Evolutionary conservation across 192 early-diverging fungal species (phyloP).

Genomic region (Umbelopsis ramanniana): DNA sequence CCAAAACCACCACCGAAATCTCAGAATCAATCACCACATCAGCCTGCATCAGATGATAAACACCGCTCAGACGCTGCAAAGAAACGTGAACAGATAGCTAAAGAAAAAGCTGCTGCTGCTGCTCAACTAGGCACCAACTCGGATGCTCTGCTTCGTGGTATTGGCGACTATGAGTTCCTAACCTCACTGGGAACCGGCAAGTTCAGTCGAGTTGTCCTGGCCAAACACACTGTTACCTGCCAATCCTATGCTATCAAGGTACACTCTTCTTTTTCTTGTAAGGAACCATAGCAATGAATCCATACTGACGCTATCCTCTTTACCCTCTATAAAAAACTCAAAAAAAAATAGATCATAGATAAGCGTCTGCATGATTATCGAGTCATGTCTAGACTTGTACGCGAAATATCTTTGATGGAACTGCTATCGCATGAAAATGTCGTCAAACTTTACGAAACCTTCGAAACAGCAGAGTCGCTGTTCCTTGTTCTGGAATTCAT

Average conservation of each 20-base stretch:
- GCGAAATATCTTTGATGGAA: constrained; percentile 82
- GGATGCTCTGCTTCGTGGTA: constrained; percentile 42
- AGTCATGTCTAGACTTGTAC: constrained; percentile 69
- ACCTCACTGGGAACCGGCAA: constrained; percentile 79
- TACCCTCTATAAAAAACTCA: too few species aligned
- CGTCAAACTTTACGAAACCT: constrained; percentile 83
- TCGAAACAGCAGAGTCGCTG: constrained; percentile 78
- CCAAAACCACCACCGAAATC: constrained; percentile 21
- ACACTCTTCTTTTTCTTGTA: not conserved
- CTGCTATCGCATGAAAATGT: constrained; percentile 90
- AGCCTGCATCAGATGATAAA: constrained; percentile 8
- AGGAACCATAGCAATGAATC: too few species aligned
- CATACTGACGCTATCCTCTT: too few species aligned
- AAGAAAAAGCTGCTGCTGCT: constrained; percentile 5
- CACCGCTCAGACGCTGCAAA: constrained; percentile 3
- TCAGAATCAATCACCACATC: not conserved
- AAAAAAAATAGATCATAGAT: constrained; percentile 48
- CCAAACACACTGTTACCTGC: constrained; percentile 57
- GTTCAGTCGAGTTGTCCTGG: constrained; percentile 79
- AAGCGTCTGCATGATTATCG: constrained; percentile 56
- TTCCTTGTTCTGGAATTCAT: constrained; percentile 91
- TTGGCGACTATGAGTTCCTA: constrained; percentile 76
- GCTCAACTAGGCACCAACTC: constrained; percentile 34
- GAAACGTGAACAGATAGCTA: not conserved
- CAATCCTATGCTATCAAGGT: constrained; percentile 44